phyloP scores from a whole-genome alignment of 495 filamentous ascomycete genomes.

The Penicillium waksmanii region DNA sequence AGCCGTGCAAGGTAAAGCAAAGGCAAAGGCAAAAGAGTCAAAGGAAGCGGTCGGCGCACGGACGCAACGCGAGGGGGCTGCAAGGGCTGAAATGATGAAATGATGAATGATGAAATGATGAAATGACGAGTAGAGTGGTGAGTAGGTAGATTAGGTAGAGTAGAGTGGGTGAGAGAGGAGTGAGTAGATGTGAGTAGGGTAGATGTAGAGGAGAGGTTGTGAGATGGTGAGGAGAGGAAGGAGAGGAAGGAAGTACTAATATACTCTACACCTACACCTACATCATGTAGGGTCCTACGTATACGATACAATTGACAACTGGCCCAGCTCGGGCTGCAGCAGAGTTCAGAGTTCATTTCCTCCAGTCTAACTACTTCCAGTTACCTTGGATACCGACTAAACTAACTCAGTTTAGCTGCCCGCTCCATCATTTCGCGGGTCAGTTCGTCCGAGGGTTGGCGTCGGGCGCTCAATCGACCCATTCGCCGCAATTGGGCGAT shows the following conservation, averaged over 20 bases:
- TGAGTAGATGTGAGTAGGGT: too few relatives aligned
- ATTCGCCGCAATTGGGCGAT: slow-evolving; percentile 63
- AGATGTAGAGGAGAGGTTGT: too few relatives aligned
- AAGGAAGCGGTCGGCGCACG: slow-evolving; percentile 12
- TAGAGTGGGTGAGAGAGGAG: not conserved
- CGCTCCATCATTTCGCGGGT: slow-evolving; percentile 61
- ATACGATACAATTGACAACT: not conserved
- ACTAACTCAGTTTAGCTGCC: slow-evolving; percentile 55
- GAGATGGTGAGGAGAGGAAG: not conserved
- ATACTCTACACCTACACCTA: too few relatives aligned
- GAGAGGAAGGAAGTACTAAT: not conserved
- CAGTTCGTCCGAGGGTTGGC: slow-evolving; percentile 47
- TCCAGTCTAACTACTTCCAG: not conserved
- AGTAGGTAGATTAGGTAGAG: not conserved
- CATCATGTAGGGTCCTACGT: too few relatives aligned
- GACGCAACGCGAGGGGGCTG: slow-evolving; percentile 26
- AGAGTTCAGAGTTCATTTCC: not conserved
- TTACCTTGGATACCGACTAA: too few relatives aligned
- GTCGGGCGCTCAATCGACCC: slow-evolving; percentile 63
- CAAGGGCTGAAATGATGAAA: slow-evolving; percentile 16
- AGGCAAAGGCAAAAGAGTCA: slow-evolving; percentile 4
- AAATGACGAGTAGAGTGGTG: not conserved
- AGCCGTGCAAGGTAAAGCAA: too few relatives aligned
- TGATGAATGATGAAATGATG: not conserved
- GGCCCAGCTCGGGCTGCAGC: not conserved